These are phyloP conservation scores for Starmera dryadoides DNA, from an alignment of 805 yeast species.

Conservation along the genomic window DNA sequence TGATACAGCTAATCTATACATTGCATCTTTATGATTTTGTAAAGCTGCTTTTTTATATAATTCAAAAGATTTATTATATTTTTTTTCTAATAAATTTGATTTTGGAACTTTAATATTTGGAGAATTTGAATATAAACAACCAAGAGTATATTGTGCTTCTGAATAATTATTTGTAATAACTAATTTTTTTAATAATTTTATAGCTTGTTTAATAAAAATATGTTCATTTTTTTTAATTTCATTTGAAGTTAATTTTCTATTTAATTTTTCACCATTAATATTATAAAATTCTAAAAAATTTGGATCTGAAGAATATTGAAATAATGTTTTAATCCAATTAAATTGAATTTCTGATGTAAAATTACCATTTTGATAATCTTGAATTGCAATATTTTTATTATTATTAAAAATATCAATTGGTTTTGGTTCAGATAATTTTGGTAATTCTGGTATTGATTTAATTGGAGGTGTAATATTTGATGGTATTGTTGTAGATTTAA, in stretches of 20 bases:
- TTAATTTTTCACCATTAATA: slow-evolving; percentile 38
- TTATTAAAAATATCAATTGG: slow-evolving; percentile 22
- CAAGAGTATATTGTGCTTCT: slow-evolving; percentile 53
- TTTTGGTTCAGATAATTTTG: slow-evolving; percentile 20
- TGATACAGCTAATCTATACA: slow-evolving; percentile 66
- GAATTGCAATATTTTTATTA: slow-evolving; percentile 25
- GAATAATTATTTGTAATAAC: slow-evolving; percentile 41
- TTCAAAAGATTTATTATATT: slow-evolving; percentile 55
- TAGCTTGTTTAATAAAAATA: slow-evolving; percentile 48
- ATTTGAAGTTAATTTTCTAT: slow-evolving; percentile 30
- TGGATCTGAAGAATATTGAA: slow-evolving; percentile 37
- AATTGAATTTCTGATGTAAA: slow-evolving; percentile 51
- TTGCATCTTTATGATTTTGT: slow-evolving; percentile 49
- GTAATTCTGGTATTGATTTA: slow-evolving; percentile 7
- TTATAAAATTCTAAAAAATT: slow-evolving; percentile 36
- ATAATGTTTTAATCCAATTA: slow-evolving; percentile 51
- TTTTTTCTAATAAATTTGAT: slow-evolving; percentile 40
- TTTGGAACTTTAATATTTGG: slow-evolving; percentile 37
- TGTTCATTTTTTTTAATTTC: slow-evolving; percentile 45
- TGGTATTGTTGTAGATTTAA: not conserved
- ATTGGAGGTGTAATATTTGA: not conserved
- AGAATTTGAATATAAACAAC: slow-evolving; percentile 52
- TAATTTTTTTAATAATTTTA: slow-evolving; percentile 52
- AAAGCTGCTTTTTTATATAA: slow-evolving; percentile 53
- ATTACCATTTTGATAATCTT: slow-evolving; percentile 22